A percentile compares a stretch with the other conserved stretches of the same genome.
These are phyloP conservation scores for Leptomonas seymouri DNA, from an alignment of 208 protist species.

Conservation along the genomic window DNA sequence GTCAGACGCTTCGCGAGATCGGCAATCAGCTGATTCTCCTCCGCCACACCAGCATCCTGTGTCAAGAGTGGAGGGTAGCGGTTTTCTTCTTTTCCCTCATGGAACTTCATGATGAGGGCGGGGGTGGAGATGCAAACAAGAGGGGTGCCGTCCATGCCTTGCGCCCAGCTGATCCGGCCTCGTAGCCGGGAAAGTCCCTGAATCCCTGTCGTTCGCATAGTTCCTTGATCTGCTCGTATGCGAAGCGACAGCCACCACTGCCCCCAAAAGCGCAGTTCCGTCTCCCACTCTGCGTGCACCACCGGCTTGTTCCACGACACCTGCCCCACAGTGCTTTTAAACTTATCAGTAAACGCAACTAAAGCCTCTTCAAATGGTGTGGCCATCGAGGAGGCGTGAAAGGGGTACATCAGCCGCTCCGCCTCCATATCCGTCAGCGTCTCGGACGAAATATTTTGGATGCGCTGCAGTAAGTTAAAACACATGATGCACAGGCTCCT, in stretches of 20 bases:
- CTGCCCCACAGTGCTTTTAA: conserved; percentile 6
- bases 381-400: conserved; percentile 34
- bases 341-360: conserved; percentile 1
- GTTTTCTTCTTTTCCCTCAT: conserved; percentile 23
- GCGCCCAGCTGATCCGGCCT: conserved; percentile 10
- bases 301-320: conserved; percentile 49
- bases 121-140: conserved; percentile 4
- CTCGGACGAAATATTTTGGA: conserved; percentile 35
- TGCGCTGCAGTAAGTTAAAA: conserved; percentile 34
- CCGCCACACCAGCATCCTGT: conserved; percentile 15
- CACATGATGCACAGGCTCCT: background rate
- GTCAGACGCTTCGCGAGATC: conserved; percentile 58
- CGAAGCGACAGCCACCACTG: conserved; percentile 80
- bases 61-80: conserved; percentile 52
- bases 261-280: conserved; percentile 66
- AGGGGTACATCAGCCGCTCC: conserved; percentile 46
- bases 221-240: background rate
- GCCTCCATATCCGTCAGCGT: conserved; percentile 55
- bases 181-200: background rate
- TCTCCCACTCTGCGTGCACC: conserved; percentile 41
- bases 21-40: conserved; percentile 62
- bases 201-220: background rate
- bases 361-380: conserved; percentile 22
- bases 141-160: conserved; percentile 12
- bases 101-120: conserved; percentile 13